Evolutionary conservation across 2,329 filamentous ascomycete genomes (phyloP).

Genomic region (Fusarium zealandicum): DNA sequence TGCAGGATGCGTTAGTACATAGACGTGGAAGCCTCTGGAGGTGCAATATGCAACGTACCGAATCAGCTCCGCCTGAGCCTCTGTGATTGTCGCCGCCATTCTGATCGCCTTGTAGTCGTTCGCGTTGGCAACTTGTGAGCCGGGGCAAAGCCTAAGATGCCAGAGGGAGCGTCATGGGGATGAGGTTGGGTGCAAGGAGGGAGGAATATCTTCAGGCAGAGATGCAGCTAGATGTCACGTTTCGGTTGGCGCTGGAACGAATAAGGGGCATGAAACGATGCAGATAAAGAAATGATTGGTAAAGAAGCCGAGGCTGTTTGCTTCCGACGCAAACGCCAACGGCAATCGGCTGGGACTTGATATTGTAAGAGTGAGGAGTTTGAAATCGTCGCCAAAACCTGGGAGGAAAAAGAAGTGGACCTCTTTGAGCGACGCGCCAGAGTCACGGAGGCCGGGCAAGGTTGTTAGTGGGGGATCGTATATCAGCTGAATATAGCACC

Average conservation of each 20-base stretch:
- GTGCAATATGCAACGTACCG: slow-evolving; percentile 49
- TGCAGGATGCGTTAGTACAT: slow-evolving; percentile 48
- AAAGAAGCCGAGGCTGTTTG: slow-evolving; percentile 30
- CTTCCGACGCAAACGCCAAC: slow-evolving; percentile 32
- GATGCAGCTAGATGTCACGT: slow-evolving; percentile 24
- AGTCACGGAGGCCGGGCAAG: not conserved
- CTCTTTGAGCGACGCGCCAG: slow-evolving; percentile 23
- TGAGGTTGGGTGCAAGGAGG: slow-evolving; percentile 9
- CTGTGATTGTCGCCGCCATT: slow-evolving; percentile 51
- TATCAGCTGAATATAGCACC: too few species aligned
- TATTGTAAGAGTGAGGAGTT: slow-evolving; percentile 37
- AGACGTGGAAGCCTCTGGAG: not conserved
- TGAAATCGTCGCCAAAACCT: slow-evolving; percentile 32
- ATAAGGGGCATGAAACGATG: slow-evolving; percentile 1
- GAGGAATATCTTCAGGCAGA: slow-evolving; percentile 20
- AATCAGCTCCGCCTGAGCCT: slow-evolving; percentile 66
- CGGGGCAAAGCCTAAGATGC: slow-evolving; percentile 32
- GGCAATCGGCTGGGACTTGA: slow-evolving; percentile 18
- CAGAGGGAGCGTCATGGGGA: slow-evolving; percentile 38
- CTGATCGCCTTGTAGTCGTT: slow-evolving; percentile 18
- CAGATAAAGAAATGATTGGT: slow-evolving; percentile 19
- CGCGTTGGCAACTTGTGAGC: slow-evolving; percentile 29
- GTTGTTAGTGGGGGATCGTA: not conserved
- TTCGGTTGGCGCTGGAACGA: slow-evolving; percentile 15
- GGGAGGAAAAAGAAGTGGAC: slow-evolving; percentile 29